Evolutionary conservation across 805 yeast species (phyloP), one percentile per base, ranked within the genome.

Genomic region (Yarrowia divulgata): DNA sequence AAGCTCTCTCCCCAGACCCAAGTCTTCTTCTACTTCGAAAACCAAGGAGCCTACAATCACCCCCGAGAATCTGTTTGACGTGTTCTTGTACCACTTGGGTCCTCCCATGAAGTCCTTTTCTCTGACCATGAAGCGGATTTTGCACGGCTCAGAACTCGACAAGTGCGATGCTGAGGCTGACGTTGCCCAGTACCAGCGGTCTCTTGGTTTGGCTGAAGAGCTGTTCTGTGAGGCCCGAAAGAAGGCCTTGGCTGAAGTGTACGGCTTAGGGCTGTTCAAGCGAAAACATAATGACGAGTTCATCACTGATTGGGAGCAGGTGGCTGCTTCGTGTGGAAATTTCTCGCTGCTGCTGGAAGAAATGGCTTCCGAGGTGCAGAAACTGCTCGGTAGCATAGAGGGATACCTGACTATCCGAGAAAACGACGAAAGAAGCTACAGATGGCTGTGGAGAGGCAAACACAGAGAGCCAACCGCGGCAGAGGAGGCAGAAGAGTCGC

Each of bases 311-410:
- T 90, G 88, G 73, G 96, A 90, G 77, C 93, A 90, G 72, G 89
- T 90, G 3, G 90, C 93, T 0, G 96, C 97, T 0, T 85, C 90
- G 57, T 90, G 95, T 79, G 94, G 93, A 1, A 90, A 90, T 75
- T 90, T 90, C 74, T 83, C 93, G 1, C 85, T 87, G 43, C 81
- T 90, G 32, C 75, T 91, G 46, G 84, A 86, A 2, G 86, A 89
- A 69, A 87, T 86, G 72, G 87, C 91, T 0, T 80, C 80, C 43
- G 93, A 88, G 70, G 76, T 90, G 49, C 75, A 77, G 19, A 78
- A 77, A 3, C 84, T 87, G 69, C 76, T 89, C 48, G 77, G 77
- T 12, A 71, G 81, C 12, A 74, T 86, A 42, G 80, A 80, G 14
- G 79, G 81, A 8, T 84, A 81, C 70, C 46, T 63, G 46, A 63